phyloP scores from a whole-genome alignment of 2,329 filamentous ascomycete species.

The Aspergillus intermedius region DNA sequence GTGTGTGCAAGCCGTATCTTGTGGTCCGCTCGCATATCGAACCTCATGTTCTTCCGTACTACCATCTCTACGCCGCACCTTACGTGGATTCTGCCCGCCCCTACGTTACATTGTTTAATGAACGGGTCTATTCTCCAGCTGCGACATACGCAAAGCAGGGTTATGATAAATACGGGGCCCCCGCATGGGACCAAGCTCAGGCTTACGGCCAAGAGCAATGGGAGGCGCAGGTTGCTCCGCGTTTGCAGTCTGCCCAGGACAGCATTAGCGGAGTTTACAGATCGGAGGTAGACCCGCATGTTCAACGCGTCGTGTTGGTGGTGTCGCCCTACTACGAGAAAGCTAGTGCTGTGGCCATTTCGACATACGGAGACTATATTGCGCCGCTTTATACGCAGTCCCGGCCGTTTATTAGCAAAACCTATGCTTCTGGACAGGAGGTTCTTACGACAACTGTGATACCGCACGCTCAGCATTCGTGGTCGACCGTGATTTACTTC shows the following conservation, averaged over 20 bases:
- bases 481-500: conserved; percentile 63
- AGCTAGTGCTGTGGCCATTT: conserved; percentile 53
- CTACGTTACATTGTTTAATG: conserved; percentile 56
- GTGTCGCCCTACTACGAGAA: conserved; percentile 69
- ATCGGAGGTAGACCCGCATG: conserved; percentile 63
- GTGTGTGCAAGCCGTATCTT: conserved; percentile 75
- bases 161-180: conserved; percentile 66
- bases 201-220: conserved; percentile 66
- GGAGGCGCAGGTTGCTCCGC: conserved; percentile 70
- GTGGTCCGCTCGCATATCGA: conserved; percentile 59
- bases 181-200: conserved; percentile 61
- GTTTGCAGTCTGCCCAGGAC: conserved; percentile 58
- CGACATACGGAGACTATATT: conserved; percentile 47
- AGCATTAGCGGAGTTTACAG: conserved; percentile 63
- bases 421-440: conserved; percentile 59
- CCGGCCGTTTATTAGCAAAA: conserved; percentile 64
- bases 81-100: conserved; percentile 72
- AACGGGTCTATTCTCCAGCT: conserved; percentile 61
- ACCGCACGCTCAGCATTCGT: conserved; percentile 65
- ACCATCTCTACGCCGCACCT: conserved; percentile 72
- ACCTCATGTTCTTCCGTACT: conserved; percentile 79
- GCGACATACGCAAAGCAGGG: conserved; percentile 55
- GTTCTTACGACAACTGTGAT: conserved; percentile 65
- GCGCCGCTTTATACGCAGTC: conserved; percentile 69
- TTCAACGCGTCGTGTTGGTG: conserved; percentile 54